Evolutionary conservation across 257 asterid species (phyloP).

Genomic region (Leonotis leonurus): DNA sequence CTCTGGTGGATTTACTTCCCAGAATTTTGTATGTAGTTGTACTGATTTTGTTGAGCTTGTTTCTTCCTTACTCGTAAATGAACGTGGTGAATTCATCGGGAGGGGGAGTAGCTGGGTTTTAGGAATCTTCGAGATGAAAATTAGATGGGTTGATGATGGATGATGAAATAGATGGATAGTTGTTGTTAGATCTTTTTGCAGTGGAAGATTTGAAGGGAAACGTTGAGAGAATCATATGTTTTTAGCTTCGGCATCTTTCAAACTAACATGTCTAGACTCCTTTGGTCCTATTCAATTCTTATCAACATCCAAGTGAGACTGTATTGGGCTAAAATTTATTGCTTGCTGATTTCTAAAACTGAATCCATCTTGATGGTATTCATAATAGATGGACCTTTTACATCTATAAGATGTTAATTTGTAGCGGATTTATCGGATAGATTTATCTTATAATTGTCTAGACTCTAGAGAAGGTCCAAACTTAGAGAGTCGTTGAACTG

Average conservation of each 20-base stretch:
- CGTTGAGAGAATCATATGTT: not conserved
- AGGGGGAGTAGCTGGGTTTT: not conserved
- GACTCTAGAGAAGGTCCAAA: not conserved
- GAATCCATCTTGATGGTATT: not conserved
- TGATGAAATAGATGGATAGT: not conserved
- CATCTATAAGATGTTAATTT: not conserved
- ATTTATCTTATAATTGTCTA: too few species aligned
- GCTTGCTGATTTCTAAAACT: not conserved
- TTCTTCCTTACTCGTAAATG: not conserved
- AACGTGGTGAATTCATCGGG: not conserved
- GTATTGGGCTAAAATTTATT: not conserved
- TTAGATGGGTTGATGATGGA: not conserved
- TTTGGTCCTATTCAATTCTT: not conserved
- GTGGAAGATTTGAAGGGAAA: not conserved
- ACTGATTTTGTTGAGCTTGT: not conserved
- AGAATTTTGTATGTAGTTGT: not conserved
- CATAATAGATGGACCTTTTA: not conserved
- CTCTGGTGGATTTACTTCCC: not conserved
- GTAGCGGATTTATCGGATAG: not conserved
- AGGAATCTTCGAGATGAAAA: not conserved
- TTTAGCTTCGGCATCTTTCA: not conserved
- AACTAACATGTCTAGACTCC: not conserved
- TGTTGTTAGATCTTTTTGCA: conserved; percentile 13
- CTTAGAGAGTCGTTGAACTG: not conserved
- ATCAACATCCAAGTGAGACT: not conserved